Percentiles rank a stretch among this genome's conserved stretches.
These are phyloP conservation scores for Pseudopyricularia javanii DNA, from an alignment of 2,329 filamentous ascomycete genomes.

Conservation along the genomic window DNA sequence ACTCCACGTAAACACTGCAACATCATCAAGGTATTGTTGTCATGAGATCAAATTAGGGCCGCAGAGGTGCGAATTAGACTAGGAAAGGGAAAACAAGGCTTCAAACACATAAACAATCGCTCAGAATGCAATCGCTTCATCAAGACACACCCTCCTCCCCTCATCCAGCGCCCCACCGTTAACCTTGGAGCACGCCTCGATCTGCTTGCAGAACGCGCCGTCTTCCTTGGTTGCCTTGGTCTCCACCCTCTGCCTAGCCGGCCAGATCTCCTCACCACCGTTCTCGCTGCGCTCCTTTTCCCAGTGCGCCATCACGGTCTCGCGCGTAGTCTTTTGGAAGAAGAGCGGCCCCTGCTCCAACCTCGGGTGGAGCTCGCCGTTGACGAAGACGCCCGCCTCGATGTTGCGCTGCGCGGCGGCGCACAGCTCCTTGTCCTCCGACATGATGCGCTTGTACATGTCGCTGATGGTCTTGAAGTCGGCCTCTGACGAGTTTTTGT, in stretches of 20 bases:
- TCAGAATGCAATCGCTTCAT: slow-evolving; percentile 1
- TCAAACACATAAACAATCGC: not conserved
- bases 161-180: not conserved
- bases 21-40: no score
- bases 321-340: slow-evolving; percentile 19
- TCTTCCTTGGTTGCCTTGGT: not conserved
- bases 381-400: slow-evolving; percentile 47
- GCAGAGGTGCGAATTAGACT: no score
- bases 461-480: slow-evolving; percentile 44
- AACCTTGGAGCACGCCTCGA: not conserved
- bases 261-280: slow-evolving; percentile 12
- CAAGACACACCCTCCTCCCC: slow-evolving; percentile 1
- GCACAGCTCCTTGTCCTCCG: slow-evolving; percentile 53
- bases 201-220: not conserved
- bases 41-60: no score
- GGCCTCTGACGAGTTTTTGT: slow-evolving; percentile 45
- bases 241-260: slow-evolving; percentile 1
- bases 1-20: no score
- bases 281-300: slow-evolving; percentile 9
- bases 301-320: slow-evolving; percentile 14
- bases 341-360: slow-evolving; percentile 47
- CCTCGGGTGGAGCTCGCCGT: slow-evolving; percentile 48
- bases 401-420: slow-evolving; percentile 47
- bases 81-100: not conserved
- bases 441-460: slow-evolving; percentile 52